phyloP scores from a whole-genome alignment of 2,329 filamentous ascomycete genomes.

The Diaporthe amygdali region DNA sequence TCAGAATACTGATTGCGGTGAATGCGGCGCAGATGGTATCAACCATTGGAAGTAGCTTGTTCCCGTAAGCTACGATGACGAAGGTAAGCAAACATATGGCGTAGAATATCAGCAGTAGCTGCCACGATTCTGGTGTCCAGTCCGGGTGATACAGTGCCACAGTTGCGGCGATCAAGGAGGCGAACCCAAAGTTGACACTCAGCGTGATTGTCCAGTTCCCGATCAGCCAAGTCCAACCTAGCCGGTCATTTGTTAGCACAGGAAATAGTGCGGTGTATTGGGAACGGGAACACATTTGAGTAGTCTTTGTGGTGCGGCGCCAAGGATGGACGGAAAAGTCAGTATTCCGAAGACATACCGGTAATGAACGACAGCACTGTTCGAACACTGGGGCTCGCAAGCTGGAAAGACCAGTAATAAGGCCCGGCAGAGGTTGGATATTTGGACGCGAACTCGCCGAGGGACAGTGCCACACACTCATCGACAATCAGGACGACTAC shows the following conservation, averaged over 20 bases:
- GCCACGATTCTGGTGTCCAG: constrained; percentile 58
- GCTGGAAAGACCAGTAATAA: constrained; percentile 60
- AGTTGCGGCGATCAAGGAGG: constrained; percentile 56
- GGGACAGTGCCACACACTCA: constrained; percentile 56
- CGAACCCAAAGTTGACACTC: constrained; percentile 61
- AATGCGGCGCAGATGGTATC: constrained; percentile 63
- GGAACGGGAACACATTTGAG: fast-evolving
- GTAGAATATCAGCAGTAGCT: constrained; percentile 67
- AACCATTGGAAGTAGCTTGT: constrained; percentile 61
- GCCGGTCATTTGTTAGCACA: not conserved
- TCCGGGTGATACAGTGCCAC: constrained; percentile 59
- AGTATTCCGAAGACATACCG: not conserved
- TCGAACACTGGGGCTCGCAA: constrained; percentile 46
- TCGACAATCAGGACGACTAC: constrained; percentile 57
- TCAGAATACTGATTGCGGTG: constrained; percentile 59
- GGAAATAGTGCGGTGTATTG: fast-evolving
- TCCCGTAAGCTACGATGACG: constrained; percentile 61
- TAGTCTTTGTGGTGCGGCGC: fast-evolving
- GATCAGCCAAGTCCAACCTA: constrained; percentile 57
- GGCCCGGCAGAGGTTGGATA: constrained; percentile 58
- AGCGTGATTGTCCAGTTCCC: constrained; percentile 59
- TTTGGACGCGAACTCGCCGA: constrained; percentile 55
- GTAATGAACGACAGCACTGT: constrained; percentile 55
- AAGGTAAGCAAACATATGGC: constrained; percentile 61
- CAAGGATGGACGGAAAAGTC: too few species aligned